Conservation (phyloP, 2,329 filamentous ascomycete species). For the Alternaria burnsii region DNA sequence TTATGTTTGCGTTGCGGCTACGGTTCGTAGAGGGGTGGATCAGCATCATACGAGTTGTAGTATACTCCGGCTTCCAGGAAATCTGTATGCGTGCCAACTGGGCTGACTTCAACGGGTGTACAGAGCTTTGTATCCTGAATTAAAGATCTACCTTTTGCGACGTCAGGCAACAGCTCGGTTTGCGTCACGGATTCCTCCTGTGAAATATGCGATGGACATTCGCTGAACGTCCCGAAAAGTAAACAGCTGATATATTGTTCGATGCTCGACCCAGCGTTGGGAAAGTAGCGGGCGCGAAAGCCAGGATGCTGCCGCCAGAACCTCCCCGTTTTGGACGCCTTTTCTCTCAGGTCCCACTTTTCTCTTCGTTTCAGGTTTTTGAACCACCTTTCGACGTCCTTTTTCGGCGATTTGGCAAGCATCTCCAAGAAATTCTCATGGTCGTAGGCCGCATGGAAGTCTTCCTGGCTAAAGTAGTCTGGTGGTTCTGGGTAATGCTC, state of each 20-base stretch:
- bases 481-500: background rate
- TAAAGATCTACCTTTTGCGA: background rate
- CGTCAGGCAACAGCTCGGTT: background rate
- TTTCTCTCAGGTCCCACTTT: no score
- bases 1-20: background rate
- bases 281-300: background rate
- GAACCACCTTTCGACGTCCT: background rate
- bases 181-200: background rate
- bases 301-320: background rate
- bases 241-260: background rate
- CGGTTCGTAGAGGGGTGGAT: background rate
- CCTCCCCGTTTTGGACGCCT: background rate
- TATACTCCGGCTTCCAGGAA: no score
- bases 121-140: background rate
- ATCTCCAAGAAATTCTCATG: background rate
- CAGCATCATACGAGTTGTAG: no score
- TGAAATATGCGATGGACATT: background rate
- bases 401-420: rapidly evolving
- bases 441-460: background rate
- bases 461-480: background rate
- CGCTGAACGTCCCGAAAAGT: no score
- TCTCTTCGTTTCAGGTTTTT: background rate
- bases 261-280: background rate
- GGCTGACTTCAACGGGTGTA: background rate
- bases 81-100: background rate